Percentiles rank a stretch among this genome's conserved stretches.
Evolutionary conservation across 805 yeast species (phyloP).

Genomic region (Peterozyma toletana): DNA sequence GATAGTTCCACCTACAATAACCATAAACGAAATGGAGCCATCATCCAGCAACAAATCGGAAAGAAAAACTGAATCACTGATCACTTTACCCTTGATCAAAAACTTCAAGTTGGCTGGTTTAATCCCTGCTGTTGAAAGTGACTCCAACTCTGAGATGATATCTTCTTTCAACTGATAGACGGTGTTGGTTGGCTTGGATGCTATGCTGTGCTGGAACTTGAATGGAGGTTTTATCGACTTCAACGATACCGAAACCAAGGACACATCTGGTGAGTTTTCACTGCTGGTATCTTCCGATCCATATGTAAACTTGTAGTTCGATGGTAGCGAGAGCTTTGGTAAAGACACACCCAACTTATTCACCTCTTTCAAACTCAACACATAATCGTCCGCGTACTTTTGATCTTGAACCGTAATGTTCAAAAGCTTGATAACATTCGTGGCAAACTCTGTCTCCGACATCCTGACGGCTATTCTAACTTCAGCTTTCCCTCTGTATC

Average conservation of each 20-base stretch:
- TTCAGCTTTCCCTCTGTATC: no score
- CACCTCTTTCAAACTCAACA: constrained; percentile 5
- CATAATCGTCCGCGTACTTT: not conserved
- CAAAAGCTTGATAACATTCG: constrained; percentile 3
- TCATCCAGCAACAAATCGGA: constrained; percentile 14
- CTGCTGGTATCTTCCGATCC: not conserved
- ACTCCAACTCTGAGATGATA: constrained; percentile 20
- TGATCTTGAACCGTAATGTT: constrained; percentile 1
- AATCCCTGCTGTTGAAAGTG: constrained; percentile 17
- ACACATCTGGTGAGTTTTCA: not conserved
- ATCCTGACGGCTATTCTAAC: no score
- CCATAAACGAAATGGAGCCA: constrained; percentile 22
- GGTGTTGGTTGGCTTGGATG: constrained; percentile 19
- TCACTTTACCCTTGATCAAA: constrained; percentile 34
- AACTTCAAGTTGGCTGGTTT: constrained; percentile 28
- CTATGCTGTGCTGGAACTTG: constrained; percentile 25
- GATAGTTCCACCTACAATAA: constrained; percentile 8
- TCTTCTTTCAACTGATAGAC: constrained; percentile 26
- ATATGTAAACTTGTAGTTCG: constrained; percentile 1
- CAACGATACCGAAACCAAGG: constrained; percentile 19
- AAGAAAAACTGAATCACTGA: constrained; percentile 27
- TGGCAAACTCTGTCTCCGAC: constrained; percentile 4
- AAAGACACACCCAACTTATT: constrained; percentile 5
- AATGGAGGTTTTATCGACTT: constrained; percentile 38
- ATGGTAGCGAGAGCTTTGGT: constrained; percentile 3